Conservation (phyloP, 371 early-diverging fungal species). For the Mortierella sp. region DNA sequence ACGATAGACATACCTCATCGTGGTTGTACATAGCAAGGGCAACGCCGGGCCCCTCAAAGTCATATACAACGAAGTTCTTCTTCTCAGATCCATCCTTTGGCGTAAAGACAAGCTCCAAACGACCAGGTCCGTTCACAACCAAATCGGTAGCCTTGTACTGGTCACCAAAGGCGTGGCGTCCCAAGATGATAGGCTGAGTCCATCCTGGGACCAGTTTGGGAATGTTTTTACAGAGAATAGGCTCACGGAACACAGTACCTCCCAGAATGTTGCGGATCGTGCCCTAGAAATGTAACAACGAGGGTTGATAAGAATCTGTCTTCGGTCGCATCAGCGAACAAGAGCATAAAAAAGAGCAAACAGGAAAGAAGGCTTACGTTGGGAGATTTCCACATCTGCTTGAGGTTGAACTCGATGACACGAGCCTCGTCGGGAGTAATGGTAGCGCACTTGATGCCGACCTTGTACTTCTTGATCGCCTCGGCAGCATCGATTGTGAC, state of each 20-base stretch:
- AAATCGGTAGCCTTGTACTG: constrained; percentile 96
- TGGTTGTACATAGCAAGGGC: constrained; percentile 96
- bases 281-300: constrained; percentile 52
- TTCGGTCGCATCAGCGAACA: no score
- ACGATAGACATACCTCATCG: constrained; percentile 62
- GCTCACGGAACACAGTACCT: constrained; percentile 97
- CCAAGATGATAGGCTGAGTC: constrained; percentile 94
- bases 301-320: neutral
- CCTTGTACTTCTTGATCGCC: constrained; percentile 94
- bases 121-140: constrained; percentile 85
- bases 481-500: constrained; percentile 95
- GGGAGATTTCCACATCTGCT: constrained; percentile 96
- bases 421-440: constrained; percentile 96
- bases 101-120: constrained; percentile 89
- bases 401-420: constrained; percentile 93
- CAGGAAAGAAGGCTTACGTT: constrained; percentile 68
- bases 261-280: constrained; percentile 95
- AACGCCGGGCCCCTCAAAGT: constrained; percentile 88
- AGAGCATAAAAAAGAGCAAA: neutral
- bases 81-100: constrained; percentile 81
- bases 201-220: constrained; percentile 94
- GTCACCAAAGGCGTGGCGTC: constrained; percentile 97
- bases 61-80: constrained; percentile 73
- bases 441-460: constrained; percentile 97
- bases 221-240: constrained; percentile 89